phyloP scores from a whole-genome alignment of 2,329 filamentous ascomycete genomes.

The Sporothrix mexicana region DNA sequence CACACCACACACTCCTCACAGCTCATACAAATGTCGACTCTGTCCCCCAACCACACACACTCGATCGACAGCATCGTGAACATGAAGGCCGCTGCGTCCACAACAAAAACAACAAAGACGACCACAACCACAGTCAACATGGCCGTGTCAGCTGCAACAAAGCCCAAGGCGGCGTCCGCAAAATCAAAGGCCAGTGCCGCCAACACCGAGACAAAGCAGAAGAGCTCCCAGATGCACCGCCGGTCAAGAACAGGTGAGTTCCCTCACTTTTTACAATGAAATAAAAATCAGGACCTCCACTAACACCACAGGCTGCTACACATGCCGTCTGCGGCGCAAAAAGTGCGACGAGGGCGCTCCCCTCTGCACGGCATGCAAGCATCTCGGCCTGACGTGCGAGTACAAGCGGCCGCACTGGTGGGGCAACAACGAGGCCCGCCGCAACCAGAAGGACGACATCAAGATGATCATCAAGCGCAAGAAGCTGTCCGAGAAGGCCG shows the following conservation, averaged over 20 bases:
- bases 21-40: constrained; percentile 67
- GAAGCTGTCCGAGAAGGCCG: constrained; percentile 83
- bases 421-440: constrained; percentile 87
- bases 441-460: constrained; percentile 89
- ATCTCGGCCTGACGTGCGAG: constrained; percentile 85
- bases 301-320: constrained; percentile 64
- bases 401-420: constrained; percentile 98
- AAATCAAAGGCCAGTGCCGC: constrained; percentile 52
- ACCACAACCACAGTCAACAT: constrained; percentile 59
- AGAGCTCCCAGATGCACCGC: constrained; percentile 82
- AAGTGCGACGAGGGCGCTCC: constrained; percentile 71
- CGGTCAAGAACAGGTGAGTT: constrained; percentile 88
- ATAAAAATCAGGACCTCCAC: neutral
- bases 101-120: constrained; percentile 32
- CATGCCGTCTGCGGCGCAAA: constrained; percentile 69
- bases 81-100: constrained; percentile 29
- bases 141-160: constrained; percentile 64
- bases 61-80: constrained; percentile 53
- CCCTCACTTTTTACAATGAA: neutral
- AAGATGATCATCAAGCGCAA: constrained; percentile 98
- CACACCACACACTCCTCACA: constrained; percentile 40
- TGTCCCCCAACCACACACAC: constrained; percentile 62
- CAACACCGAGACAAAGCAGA: constrained; percentile 57
- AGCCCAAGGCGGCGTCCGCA: constrained; percentile 60
- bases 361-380: constrained; percentile 69